Base-by-base conservation (phyloP, 1,139 yeast genomes). In the Spathaspora jeffriesii region DNA sequence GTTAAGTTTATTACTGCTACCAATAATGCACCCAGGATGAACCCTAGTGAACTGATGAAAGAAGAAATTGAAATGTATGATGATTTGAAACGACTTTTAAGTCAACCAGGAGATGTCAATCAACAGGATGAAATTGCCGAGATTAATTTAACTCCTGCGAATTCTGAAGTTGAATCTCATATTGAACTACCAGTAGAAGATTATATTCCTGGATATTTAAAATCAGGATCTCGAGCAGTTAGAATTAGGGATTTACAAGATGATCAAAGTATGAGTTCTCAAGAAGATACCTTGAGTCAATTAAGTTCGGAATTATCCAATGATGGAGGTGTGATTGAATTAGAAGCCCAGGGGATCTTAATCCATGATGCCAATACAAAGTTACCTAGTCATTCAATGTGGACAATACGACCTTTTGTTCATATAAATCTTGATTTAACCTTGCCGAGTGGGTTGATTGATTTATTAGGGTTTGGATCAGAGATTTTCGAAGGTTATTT, bases 341-440 rank as follows among this genome's bases (percentile, higher is more conserved):
- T 93, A 38, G 99, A 92, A 63, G 98, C 97, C 0, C 97, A 92
- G 60, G 99, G 99, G 6, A 86, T 93, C n/a, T 65, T 93, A 32
- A 86, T 93, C n/a, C 88, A 84, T 55, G 88, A 87, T 57, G 65
- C 77, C 4, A 69, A 71, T 43, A 72, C 83, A 0, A 73, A 74
- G 13, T 64, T 76, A n/a, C 91, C 96, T 1, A 76, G 87, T 1
- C 96, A 91, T 63, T 84, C 97, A 1, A 88, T 93, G 88, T 93
- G 99, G 98, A 84, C 95, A 3, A 74, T 93, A 11, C 85, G 88
- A 56, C 96, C 96, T 1, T 87, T 83, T 63, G 71, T 78, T 10
- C 85, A 86, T 7, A 71, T 84, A 13, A 81, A 83, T 37, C 67
- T 86, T 34, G 82, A 82, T 45, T 70, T 87, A 42, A 83, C 86